These are phyloP conservation scores for Dothideomycetes sp. DNA, from an alignment of 2,329 filamentous ascomycete genomes.

Conservation along the genomic window DNA sequence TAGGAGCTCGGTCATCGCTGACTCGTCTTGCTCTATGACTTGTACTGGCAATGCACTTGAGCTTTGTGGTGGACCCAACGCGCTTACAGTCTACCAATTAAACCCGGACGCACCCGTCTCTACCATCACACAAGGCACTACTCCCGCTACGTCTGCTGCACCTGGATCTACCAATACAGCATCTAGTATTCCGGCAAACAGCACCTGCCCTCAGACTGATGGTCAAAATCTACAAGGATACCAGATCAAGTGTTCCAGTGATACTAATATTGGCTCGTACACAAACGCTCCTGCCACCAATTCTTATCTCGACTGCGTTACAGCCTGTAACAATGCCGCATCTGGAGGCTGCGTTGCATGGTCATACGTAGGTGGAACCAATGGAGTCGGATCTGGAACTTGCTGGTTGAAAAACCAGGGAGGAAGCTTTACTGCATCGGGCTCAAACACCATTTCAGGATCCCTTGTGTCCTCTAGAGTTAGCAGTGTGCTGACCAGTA, in stretches of 20 bases:
- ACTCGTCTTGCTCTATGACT: conserved; percentile 22
- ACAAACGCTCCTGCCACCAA: conserved; percentile 3
- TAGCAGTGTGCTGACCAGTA: too few species aligned
- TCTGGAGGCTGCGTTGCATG: conserved; percentile 9
- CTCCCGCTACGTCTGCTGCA: conserved; percentile 9
- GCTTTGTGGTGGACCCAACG: conserved; percentile 23
- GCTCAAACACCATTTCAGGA: not conserved
- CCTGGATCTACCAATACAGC: conserved; percentile 4
- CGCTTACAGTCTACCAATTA: conserved; percentile 22
- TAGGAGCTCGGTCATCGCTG: conserved; percentile 14
- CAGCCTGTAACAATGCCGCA: conserved; percentile 10
- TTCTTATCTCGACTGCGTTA: conserved; percentile 15
- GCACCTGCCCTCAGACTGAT: conserved; percentile 15
- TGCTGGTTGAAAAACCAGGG: conserved; percentile 11
- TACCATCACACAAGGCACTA: conserved; percentile 13
- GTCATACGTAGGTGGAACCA: conserved; percentile 14
- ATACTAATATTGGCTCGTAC: conserved; percentile 9
- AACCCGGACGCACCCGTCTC: conserved; percentile 9
- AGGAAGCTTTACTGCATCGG: conserved; percentile 1
- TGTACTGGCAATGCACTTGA: conserved; percentile 22
- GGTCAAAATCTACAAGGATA: conserved; percentile 12
- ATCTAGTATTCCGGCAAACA: conserved; percentile 15
- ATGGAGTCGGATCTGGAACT: conserved; percentile 5
- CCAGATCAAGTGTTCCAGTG: conserved; percentile 8
- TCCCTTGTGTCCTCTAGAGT: too few species aligned